These are phyloP conservation scores for Lagenidium sp. DNA, from an alignment of 352 stramenopile species.

Conservation along the genomic window DNA sequence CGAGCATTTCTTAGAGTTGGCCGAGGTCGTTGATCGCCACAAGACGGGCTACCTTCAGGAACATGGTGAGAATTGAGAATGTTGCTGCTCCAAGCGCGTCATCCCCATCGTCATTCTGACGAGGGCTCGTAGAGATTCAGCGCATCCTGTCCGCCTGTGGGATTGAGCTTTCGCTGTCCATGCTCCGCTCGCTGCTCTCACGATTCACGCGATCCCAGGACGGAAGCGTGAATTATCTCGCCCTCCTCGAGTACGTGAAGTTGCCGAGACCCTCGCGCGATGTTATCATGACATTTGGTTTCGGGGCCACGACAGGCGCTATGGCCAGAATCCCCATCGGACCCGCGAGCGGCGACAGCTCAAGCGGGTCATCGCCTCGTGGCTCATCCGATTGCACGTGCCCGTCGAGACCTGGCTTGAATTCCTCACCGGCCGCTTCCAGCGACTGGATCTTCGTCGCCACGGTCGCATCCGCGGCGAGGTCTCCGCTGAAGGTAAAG, in stretches of 20 bases:
- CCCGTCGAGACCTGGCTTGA: conserved; percentile 13
- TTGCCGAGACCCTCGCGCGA: not conserved
- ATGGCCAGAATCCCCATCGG: conserved; percentile 30
- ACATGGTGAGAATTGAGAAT: conserved; percentile 20
- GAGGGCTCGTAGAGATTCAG: conserved; percentile 22
- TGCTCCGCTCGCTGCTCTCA: conserved; percentile 35
- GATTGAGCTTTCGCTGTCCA: conserved; percentile 13
- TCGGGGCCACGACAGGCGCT: too few relatives aligned
- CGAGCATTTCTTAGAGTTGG: conserved; percentile 40
- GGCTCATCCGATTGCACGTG: conserved; percentile 8
- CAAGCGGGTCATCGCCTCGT: conserved; percentile 17
- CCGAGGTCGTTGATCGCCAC: conserved; percentile 21
- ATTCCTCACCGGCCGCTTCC: conserved; percentile 22
- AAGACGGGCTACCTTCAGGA: conserved; percentile 29
- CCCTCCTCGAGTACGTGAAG: conserved; percentile 37
- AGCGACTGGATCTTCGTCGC: conserved; percentile 27
- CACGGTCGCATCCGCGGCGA: conserved; percentile 16
- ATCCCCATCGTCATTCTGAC: not conserved
- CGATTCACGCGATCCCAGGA: conserved; percentile 28
- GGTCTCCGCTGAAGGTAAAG: conserved; percentile 29
- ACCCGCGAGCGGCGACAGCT: conserved; percentile 28
- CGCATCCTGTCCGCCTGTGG: conserved; percentile 21
- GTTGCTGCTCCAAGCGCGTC: not conserved
- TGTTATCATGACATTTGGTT: not conserved
- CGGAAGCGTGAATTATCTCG: conserved; percentile 24